Base-by-base conservation (phyloP, 2,329 filamentous ascomycete species). In the Fusarium citri region DNA sequence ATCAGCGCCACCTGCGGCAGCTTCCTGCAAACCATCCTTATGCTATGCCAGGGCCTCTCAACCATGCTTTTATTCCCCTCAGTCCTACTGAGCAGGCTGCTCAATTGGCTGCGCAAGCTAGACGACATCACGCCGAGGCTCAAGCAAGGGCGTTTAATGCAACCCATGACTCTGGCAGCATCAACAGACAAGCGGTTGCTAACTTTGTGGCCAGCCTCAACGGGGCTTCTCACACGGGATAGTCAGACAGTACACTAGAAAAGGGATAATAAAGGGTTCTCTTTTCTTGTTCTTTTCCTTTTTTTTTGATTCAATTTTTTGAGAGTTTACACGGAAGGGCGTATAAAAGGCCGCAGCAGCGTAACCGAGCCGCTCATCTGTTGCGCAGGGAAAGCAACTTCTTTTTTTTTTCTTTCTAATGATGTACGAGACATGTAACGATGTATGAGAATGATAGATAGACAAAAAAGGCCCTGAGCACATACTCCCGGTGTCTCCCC, bases 361-460 rank as follows among this genome's bases (percentile, higher is more conserved):
- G 12, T 23, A 54, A 40, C 10, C 34, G n/a, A 37, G 34, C 34
- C 34, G 34, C 34, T 37, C 34, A 6, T 34, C 15, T 37, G 34
- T 37, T n/a, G 34, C 18, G 18, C 10, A n/a, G 31, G 25, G 31
- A 53, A 28, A 37, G 31, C 25, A 18, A 34, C 28, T 37, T 37
- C 18, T 37, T 37, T 37, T n/a, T 37, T 37, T 37, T n/a, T 37
- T 15, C 22, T 28, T 23, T n/a, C 23, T 55, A 55, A 55, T 28
- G 22, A 23, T 63, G 46, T 47, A 65, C 18, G 34, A 51, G 15
- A 31, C 22, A 42, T 65, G 46, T 45, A 53, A 43, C 9, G 16
- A 28, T 66, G 47, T 60, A 66, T 14, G n/a, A 12, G 20, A 60
- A 50, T 18, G 25, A 41, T 50, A 22, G 18, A 46, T 40, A 41